These are phyloP conservation scores for Deuterostichococcus epilithicus DNA, from an alignment of 139 green algal genomes.

Conservation along the genomic window DNA sequence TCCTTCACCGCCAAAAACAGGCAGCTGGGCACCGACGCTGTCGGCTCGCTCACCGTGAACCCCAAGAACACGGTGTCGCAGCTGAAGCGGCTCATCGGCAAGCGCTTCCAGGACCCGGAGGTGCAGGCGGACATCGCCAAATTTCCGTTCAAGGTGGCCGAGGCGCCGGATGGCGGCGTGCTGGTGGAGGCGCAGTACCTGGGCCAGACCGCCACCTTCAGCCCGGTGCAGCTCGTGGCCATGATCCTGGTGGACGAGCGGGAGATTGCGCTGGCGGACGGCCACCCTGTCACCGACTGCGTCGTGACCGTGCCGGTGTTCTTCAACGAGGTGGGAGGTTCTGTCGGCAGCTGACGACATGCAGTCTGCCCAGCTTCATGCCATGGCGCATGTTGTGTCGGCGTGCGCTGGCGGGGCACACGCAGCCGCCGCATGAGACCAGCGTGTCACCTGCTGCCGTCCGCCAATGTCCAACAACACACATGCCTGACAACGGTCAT, in stretches of 20 bases:
- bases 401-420: no score
- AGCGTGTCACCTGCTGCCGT: no score
- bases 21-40: conserved; percentile 79
- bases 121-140: conserved; percentile 73
- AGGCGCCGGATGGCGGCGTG: conserved; percentile 69
- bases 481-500: no score
- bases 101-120: conserved; percentile 76
- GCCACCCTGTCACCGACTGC: conserved; percentile 79
- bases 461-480: background rate
- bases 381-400: background rate
- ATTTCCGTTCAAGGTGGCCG: conserved; percentile 69
- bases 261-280: conserved; percentile 83
- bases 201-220: conserved; percentile 46
- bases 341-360: conserved; percentile 10
- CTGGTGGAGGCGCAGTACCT: conserved; percentile 77
- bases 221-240: conserved; percentile 73
- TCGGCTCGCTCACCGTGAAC: conserved; percentile 75
- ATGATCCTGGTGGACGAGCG: conserved; percentile 82
- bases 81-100: conserved; percentile 93
- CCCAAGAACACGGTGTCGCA: conserved; percentile 89
- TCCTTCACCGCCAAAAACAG: conserved; percentile 86
- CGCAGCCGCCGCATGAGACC: no score
- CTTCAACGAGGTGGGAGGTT: conserved; percentile 51
- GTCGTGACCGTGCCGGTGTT: conserved; percentile 90
- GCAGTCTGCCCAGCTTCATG: background rate